Base-by-base conservation (phyloP, 371 early-diverging fungal genomes). In the Saksenaea oblongispora region DNA sequence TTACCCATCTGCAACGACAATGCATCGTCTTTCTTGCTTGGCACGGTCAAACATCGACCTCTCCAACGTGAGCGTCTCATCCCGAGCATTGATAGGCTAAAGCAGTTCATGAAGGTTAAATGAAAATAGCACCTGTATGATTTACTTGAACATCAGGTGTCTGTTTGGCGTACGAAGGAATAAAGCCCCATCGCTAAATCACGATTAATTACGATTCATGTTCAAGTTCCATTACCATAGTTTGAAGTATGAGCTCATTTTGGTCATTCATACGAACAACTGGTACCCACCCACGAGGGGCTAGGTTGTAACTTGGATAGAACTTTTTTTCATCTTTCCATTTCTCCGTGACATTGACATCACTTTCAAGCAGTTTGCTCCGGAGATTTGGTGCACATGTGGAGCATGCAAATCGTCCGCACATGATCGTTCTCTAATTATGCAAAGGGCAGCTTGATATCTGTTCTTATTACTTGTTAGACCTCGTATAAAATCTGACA, bases 1-100 rank as follows among this genome's bases (percentile, higher is more conserved):
- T 56, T 74, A 86, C 87, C 90, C 89, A 66, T 92, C 86, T 37
- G 85, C 87, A 47, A 87, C 71, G 9, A 91, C 77, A 34, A 90
- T 76, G 67, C 93, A 92, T 4, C 91, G 83, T 36, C 80, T 78
- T 18, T 72, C 57, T 36, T 88, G 77, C 62, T 87, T 87, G 5
- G 84, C 75, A 17, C 66, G 59, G 28, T 69, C 75, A 79, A 89
- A 92, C 72, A 89, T 75, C 17, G 84, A 63, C 15, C 74, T 75
- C 11, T 64, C 65, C 2, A 71, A 64, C 9, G 72, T 72, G 15
- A 92, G 62, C 1, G 89, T 84, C 26, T 92, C 91, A 58, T 84
- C 85, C 18, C 91, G 79, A 0, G 88, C 90, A 72, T 91, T 92
- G 61, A 84, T 81, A 7, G 85, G 78, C 64, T 74, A 41, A 26